Percentiles rank a stretch among this genome's conserved stretches.
These are phyloP conservation scores for Metarhizium brunneum DNA, from an alignment of 2,329 filamentous ascomycete genomes.

Conservation along the genomic window DNA sequence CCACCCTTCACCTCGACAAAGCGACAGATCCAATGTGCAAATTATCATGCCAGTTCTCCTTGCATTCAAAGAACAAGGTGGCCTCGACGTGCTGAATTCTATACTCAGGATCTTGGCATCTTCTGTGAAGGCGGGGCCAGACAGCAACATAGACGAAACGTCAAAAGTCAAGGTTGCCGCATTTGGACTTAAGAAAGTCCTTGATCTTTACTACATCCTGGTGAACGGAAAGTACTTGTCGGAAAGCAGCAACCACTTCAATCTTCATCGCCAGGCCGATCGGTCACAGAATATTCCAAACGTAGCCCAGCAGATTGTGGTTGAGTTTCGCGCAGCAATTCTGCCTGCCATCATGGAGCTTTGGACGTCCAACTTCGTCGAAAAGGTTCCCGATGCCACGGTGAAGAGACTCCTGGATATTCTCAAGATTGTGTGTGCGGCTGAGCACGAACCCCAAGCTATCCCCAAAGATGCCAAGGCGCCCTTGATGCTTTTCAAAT, in stretches of 20 bases:
- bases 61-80: conserved; percentile 75
- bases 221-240: conserved; percentile 68
- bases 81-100: conserved; percentile 63
- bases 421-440: conserved; percentile 65
- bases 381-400: conserved; percentile 68
- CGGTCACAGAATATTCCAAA: conserved; percentile 30
- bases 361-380: conserved; percentile 79
- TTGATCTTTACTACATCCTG: conserved; percentile 71
- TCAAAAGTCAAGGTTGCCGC: conserved; percentile 40
- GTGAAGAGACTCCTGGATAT: conserved; percentile 77
- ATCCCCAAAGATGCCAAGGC: conserved; percentile 46
- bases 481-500: conserved; percentile 33
- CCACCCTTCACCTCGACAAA: conserved; percentile 37
- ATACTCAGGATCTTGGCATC: conserved; percentile 59
- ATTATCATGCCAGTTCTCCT: conserved; percentile 70
- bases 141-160: conserved; percentile 36
- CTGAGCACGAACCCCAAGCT: conserved; percentile 64
- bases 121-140: conserved; percentile 18
- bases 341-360: conserved; percentile 67
- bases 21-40: conserved; percentile 39
- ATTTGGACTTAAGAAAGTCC: conserved; percentile 66
- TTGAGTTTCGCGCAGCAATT: conserved; percentile 75
- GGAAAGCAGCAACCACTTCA: conserved; percentile 59
- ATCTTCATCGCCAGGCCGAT: conserved; percentile 32
- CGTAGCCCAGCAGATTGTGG: conserved; percentile 63